Percentiles rank a stretch among this genome's conserved stretches.
These are phyloP conservation scores for Clarireedia paspali DNA, from an alignment of 2,329 filamentous ascomycete species.

Conservation along the genomic window DNA sequence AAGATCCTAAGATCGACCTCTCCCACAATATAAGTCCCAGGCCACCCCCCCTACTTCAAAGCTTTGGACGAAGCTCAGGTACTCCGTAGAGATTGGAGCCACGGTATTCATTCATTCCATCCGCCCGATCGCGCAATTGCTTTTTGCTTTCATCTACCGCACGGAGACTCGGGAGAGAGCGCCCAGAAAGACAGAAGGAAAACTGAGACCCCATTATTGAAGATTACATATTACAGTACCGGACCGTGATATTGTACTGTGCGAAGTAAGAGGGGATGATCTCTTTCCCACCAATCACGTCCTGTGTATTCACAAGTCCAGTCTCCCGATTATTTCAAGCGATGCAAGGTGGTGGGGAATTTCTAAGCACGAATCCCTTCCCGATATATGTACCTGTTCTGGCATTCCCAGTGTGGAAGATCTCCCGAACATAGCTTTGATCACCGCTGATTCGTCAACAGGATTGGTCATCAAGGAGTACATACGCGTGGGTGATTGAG, in stretches of 20 bases:
- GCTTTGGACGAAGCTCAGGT: no score
- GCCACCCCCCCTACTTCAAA: no score
- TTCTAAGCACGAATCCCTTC: background rate
- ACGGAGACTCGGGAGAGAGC: background rate
- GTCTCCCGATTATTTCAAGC: background rate
- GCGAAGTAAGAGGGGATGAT: background rate
- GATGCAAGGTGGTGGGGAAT: background rate
- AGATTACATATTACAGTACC: background rate
- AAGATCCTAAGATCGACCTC: no score
- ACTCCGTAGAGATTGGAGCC: no score
- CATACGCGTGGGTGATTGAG: background rate
- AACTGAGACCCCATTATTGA: background rate
- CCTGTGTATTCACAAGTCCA: background rate
- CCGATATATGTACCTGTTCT: background rate
- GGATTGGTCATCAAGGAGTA: slow-evolving; percentile 2
- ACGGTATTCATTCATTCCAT: background rate
- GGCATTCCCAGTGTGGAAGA: background rate
- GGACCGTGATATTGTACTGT: no score
- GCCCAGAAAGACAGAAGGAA: background rate
- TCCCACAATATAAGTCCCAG: no score
- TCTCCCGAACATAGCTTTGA: background rate
- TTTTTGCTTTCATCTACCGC: background rate
- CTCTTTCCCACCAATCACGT: background rate
- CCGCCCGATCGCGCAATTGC: slow-evolving; percentile 1
- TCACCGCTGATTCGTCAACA: slow-evolving; percentile 2